phyloP scores from a whole-genome alignment of 176 grass and related monocot genomes.

The Metroxylon sagu region DNA sequence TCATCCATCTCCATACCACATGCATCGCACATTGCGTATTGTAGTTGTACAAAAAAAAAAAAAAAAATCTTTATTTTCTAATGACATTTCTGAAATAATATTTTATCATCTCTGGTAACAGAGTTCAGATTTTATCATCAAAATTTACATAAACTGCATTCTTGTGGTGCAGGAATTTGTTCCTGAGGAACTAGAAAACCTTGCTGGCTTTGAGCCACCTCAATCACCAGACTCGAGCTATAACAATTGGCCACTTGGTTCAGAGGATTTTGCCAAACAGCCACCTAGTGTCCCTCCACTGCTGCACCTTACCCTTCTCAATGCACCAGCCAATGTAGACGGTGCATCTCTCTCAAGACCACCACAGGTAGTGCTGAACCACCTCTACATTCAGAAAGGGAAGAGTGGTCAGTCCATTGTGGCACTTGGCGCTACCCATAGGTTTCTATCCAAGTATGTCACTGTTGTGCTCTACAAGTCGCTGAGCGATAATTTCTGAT shows the following conservation, averaged over 20 bases:
- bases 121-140: too few species aligned
- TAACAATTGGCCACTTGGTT: conserved; percentile 18
- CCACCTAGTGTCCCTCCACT: conserved; percentile 25
- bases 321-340: not conserved
- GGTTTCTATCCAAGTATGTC: conserved; percentile 30
- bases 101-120: too few species aligned
- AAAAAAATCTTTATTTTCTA: too few species aligned
- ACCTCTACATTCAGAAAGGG: conserved; percentile 27
- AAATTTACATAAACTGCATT: not conserved
- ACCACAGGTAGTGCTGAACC: conserved; percentile 21
- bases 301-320: conserved; percentile 23
- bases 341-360: not conserved
- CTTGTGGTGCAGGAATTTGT: conserved; percentile 17
- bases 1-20: too few species aligned
- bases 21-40: too few species aligned
- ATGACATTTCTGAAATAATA: too few species aligned
- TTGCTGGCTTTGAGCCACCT: conserved; percentile 22
- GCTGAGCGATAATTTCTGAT: conserved; percentile 2
- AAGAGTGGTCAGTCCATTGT: conserved; percentile 12
- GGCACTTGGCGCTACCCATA: conserved; percentile 18
- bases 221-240: conserved; percentile 34
- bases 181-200: conserved; percentile 22
- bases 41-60: too few species aligned
- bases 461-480: conserved; percentile 38
- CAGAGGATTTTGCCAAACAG: conserved; percentile 26